Percentiles rank a stretch among this genome's conserved stretches.
Conservation (phyloP, 495 filamentous ascomycete genomes). For the Xylaria castorea region DNA sequence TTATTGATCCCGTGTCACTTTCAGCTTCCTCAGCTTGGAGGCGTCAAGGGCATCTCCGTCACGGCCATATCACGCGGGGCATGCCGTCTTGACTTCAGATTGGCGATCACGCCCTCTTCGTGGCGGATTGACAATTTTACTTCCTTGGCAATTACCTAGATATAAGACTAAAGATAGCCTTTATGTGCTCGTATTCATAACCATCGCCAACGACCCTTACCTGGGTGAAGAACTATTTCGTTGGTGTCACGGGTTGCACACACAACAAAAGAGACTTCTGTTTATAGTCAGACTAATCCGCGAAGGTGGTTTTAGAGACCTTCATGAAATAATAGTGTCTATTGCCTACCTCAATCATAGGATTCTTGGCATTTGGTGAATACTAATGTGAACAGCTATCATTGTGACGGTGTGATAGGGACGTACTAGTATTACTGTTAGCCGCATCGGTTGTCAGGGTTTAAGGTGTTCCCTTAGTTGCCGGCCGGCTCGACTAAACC, state of each 20-base stretch:
- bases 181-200: not conserved
- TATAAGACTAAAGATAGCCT: not conserved
- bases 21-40: not conserved
- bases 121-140: not conserved
- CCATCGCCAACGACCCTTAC: not conserved
- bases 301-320: no score
- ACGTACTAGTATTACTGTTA: not conserved
- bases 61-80: not conserved
- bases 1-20: not conserved
- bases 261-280: no score
- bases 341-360: no score
- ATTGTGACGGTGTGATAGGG: not conserved
- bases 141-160: not conserved
- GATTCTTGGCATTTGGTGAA: no score
- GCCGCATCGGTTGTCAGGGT: not conserved
- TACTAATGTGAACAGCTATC: not conserved
- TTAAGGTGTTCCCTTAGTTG: not conserved
- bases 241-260: no score
- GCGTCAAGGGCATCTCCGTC: not conserved
- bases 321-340: no score
- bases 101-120: not conserved
- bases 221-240: not conserved
- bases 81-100: conserved; percentile 34
- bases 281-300: no score
- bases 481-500: not conserved